These are phyloP conservation scores for Styphnolobium japonicum DNA, from an alignment of 306 rosid genomes.

Conservation along the genomic window DNA sequence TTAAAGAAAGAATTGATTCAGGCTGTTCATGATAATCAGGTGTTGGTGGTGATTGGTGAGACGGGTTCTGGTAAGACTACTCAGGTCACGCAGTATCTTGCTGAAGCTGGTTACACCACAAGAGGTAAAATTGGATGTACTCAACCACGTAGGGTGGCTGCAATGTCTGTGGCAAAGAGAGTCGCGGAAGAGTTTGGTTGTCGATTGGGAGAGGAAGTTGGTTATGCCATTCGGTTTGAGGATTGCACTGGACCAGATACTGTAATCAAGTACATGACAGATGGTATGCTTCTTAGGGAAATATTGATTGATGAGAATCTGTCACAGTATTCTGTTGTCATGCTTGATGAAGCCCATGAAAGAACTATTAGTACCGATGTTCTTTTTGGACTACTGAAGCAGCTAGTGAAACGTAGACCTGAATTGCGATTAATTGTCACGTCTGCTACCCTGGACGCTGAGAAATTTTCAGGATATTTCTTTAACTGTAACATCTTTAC, in stretches of 20 bases:
- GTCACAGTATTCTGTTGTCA: constrained; percentile 76
- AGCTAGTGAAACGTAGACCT: constrained; percentile 72
- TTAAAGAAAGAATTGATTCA: constrained; percentile 75
- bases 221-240: constrained; percentile 85
- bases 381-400: constrained; percentile 81
- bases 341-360: constrained; percentile 96
- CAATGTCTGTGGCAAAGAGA: constrained; percentile 86
- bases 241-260: constrained; percentile 87
- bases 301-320: constrained; percentile 69
- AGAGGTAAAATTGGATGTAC: constrained; percentile 86
- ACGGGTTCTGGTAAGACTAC: constrained; percentile 94
- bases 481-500: constrained; percentile 73
- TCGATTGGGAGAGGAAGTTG: constrained; percentile 87
- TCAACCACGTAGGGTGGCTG: constrained; percentile 94
- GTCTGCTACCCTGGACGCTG: constrained; percentile 89
- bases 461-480: constrained; percentile 85
- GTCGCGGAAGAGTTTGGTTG: constrained; percentile 93
- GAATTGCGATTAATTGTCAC: constrained; percentile 80
- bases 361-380: constrained; percentile 83
- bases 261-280: constrained; percentile 89
- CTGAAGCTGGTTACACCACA: constrained; percentile 79
- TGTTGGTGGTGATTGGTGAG: constrained; percentile 84
- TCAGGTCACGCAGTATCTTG: constrained; percentile 91
- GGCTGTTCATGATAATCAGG: constrained; percentile 82
- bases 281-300: constrained; percentile 86